These are phyloP conservation scores for Aphanoascus verrucosus DNA, from an alignment of 2,329 filamentous ascomycete species.

Conservation along the genomic window DNA sequence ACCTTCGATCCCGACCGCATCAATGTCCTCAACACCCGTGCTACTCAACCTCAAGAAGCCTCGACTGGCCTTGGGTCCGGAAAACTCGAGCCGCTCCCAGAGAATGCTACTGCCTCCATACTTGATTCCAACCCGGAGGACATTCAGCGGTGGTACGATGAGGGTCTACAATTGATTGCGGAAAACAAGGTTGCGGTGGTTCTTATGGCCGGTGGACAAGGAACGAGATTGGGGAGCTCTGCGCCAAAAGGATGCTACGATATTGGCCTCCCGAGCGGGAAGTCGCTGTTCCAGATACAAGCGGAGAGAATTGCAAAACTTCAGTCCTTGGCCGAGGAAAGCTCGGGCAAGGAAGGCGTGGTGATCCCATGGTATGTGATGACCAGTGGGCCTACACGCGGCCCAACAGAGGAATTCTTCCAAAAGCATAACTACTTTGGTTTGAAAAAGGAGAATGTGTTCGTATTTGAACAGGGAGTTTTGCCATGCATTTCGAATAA, in stretches of 20 bases:
- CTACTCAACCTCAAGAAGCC: constrained; percentile 52
- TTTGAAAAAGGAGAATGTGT: constrained; percentile 69
- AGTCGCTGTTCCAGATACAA: constrained; percentile 96
- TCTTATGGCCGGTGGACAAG: constrained; percentile 94
- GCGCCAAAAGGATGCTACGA: constrained; percentile 96
- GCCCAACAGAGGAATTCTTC: constrained; percentile 90
- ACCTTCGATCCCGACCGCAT: constrained; percentile 75
- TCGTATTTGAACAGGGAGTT: constrained; percentile 94
- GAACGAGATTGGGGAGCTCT: constrained; percentile 85
- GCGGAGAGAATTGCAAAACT: constrained; percentile 85
- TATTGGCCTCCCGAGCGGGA: constrained; percentile 83
- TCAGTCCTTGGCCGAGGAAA: constrained; percentile 66
- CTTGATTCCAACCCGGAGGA: constrained; percentile 74
- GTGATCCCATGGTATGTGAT: constrained; percentile 97
- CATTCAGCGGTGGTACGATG: constrained; percentile 72
- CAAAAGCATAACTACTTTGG: constrained; percentile 84
- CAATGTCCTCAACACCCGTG: constrained; percentile 81
- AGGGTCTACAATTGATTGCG: constrained; percentile 54
- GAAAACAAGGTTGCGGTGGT: constrained; percentile 71
- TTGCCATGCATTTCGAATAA: constrained; percentile 95
- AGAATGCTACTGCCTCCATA: constrained; percentile 75
- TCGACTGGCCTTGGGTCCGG: constrained; percentile 41
- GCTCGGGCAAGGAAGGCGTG: constrained; percentile 49
- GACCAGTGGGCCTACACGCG: constrained; percentile 90
- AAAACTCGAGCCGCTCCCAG: constrained; percentile 76